A percentile compares a stretch with the other conserved stretches of the same genome.
phyloP scores from a whole-genome alignment of 371 early-diverging fungal species.

The Circinella minor region DNA sequence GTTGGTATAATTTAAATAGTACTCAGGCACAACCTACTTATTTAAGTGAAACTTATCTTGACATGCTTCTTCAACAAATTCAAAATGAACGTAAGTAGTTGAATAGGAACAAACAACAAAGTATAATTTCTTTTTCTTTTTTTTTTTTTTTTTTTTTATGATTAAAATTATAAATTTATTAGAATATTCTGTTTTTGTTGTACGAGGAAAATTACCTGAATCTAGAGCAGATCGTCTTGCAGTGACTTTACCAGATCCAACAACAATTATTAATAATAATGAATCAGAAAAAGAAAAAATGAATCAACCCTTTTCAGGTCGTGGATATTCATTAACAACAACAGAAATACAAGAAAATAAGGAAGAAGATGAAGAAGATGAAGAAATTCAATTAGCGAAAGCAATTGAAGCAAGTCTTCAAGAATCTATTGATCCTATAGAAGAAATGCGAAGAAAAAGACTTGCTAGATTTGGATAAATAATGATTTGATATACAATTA shows the following conservation, averaged over 20 bases:
- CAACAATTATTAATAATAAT: background rate
- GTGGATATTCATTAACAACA: conserved; percentile 31
- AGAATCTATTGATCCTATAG: conserved; percentile 22
- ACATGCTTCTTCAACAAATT: conserved; percentile 66
- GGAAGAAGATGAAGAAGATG: conserved; percentile 27
- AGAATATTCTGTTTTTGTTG: conserved; percentile 47
- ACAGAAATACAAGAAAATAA: background rate
- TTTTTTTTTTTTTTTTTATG: too few species aligned
- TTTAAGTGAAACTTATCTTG: conserved; percentile 70
- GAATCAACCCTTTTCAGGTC: conserved; percentile 31
- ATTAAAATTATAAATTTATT: too few species aligned
- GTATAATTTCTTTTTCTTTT: conserved; percentile 35
- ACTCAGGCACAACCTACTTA: conserved; percentile 52
- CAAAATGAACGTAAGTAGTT: conserved; percentile 68
- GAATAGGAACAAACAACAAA: too few species aligned
- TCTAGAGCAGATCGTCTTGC: conserved; percentile 35
- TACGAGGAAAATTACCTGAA: conserved; percentile 29
- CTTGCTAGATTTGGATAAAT: conserved; percentile 38
- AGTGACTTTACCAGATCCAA: conserved; percentile 21
- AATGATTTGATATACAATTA: background rate
- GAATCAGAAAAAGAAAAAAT: conserved; percentile 1
- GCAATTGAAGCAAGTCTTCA: conserved; percentile 45
- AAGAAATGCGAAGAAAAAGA: conserved; percentile 40
- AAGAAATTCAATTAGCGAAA: conserved; percentile 31
- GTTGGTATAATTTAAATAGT: conserved; percentile 79